These are phyloP conservation scores for Leishmania martiniquensis DNA, from an alignment of 208 protist genomes.

Conservation along the genomic window DNA sequence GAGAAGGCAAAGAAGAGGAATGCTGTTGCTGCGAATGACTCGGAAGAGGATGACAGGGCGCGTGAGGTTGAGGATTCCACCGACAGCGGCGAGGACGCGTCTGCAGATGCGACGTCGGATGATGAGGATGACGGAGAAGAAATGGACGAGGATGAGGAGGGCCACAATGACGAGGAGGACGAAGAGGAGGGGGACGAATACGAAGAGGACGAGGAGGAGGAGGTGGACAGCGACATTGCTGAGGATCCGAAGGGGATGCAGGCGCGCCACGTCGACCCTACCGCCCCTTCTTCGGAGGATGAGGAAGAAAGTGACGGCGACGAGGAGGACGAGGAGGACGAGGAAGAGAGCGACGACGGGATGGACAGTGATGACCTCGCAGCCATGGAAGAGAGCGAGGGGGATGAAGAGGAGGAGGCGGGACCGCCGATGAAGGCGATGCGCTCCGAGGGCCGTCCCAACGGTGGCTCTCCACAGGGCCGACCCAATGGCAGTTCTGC, in stretches of 20 bases:
- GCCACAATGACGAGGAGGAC: conserved; percentile 43
- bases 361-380: conserved; percentile 33
- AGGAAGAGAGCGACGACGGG: conserved; percentile 36
- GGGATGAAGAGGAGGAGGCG: conserved; percentile 33
- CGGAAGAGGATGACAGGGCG: conserved; percentile 8
- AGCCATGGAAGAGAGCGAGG: conserved; percentile 27
- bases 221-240: conserved; percentile 32
- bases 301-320: conserved; percentile 40
- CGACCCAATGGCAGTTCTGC: conserved; percentile 23
- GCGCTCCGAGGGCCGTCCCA: conserved; percentile 27
- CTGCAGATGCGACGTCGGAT: conserved; percentile 28
- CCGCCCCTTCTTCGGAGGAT: conserved; percentile 40
- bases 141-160: conserved; percentile 38
- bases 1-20: neutral
- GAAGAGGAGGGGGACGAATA: conserved; percentile 51
- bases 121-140: conserved; percentile 25
- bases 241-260: conserved; percentile 17
- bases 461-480: conserved; percentile 23
- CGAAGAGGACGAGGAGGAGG: conserved; percentile 41
- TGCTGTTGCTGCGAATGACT: neutral
- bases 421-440: conserved; percentile 40
- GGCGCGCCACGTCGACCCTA: conserved; percentile 22
- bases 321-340: conserved; percentile 24
- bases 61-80: neutral
- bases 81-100: conserved; percentile 12